Base-by-base conservation (phyloP, 331 rosid species). In the Quercus tomentella region DNA sequence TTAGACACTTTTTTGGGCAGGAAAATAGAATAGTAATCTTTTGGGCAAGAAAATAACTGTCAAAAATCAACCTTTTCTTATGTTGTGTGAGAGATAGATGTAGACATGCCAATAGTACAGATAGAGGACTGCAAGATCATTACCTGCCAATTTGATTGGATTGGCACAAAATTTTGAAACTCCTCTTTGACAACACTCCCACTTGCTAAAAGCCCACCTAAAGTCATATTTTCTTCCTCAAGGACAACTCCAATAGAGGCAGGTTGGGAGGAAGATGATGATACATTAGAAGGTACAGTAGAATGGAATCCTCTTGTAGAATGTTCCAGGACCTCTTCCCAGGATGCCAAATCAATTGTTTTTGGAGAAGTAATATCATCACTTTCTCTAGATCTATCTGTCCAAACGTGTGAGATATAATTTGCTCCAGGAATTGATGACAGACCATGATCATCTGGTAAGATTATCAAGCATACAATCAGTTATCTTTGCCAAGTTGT, bases 81-180 rank as follows among this genome's bases (percentile, higher is more conserved):
- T 28, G 37, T 17, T 26, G 31, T 28, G 18, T 30, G 21, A 31
- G 31, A 28, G 65, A 81, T 62, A 41, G 43, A 52, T 55, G 63
- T 43, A 73, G 77, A 69, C 41, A 30, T 6, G 71, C 74, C n/a
- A 60, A 12, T 10, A 58, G 66, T 63, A 72, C 61, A 54, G 73
- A 74, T 79, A 79, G 52, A 16, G 70, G 45, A 76, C 56, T 71
- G 77, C 52, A 80, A 55, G 15, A 25, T 35, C 78, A 77, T 82
- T 89, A 91, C 97, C 98, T 85, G 94, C 92, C 97, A 91, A 78
- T 79, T 82, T 56, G 90, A 79, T 81, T 83, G 81, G 56, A 81
- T 75, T 69, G 92, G 57, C 84, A 70, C 82, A 77, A 89, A 81
- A 77, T 75, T 86, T 77, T 79, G 86, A 52, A 74, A 84, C 72